These are phyloP conservation scores for Gossypium davidsonii DNA, from an alignment of 441 rosid species.

Conservation along the genomic window DNA sequence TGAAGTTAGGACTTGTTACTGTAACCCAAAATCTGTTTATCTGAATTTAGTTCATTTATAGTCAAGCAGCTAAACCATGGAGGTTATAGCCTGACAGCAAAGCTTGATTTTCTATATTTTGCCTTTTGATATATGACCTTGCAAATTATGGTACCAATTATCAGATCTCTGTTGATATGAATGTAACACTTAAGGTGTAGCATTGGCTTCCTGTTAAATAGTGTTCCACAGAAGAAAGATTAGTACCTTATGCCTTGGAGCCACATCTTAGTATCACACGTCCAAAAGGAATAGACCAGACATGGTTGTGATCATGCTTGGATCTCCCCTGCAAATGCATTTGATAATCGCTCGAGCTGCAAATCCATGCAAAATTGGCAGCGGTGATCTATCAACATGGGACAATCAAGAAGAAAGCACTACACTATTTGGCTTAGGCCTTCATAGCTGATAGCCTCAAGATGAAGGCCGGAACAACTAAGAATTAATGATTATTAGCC, in stretches of 20 bases:
- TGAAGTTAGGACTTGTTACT: background rate
- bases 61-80: background rate
- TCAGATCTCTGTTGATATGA: slow-evolving; percentile 8
- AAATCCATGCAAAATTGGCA: slow-evolving; percentile 83
- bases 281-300: slow-evolving; percentile 65
- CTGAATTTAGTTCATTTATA: background rate
- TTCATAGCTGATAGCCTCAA: background rate
- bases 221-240: background rate
- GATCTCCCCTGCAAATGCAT: slow-evolving; percentile 64
- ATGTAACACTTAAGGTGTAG: background rate
- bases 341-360: slow-evolving; percentile 77
- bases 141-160: slow-evolving; percentile 19
- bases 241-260: slow-evolving; percentile 61
- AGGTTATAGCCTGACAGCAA: background rate
- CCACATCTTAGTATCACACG: slow-evolving; percentile 86
- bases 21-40: background rate
- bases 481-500: background rate
- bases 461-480: background rate
- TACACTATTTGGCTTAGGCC: background rate
- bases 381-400: slow-evolving; percentile 49
- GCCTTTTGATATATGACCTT: slow-evolving; percentile 54
- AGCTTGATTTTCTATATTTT: background rate
- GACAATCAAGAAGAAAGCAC: background rate
- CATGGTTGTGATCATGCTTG: slow-evolving; percentile 50
- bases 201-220: background rate